Percentiles rank a stretch among this genome's conserved stretches.
phyloP scores from a whole-genome alignment of 805 yeast genomes.

The Yamadazyma scolyti region DNA sequence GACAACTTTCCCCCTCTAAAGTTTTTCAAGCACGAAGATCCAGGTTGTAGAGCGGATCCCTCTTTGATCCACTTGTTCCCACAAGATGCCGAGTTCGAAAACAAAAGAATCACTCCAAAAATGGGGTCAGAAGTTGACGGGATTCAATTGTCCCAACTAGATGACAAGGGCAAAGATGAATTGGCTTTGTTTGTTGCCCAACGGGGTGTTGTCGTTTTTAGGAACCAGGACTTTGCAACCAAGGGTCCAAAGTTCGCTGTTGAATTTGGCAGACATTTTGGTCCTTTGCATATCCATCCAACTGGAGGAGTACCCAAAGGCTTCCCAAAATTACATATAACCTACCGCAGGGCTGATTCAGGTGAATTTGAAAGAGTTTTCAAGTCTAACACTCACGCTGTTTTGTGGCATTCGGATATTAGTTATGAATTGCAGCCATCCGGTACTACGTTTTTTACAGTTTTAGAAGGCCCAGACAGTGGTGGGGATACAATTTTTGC shows the following conservation, averaged over 20 bases:
- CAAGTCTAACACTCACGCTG: constrained; percentile 23
- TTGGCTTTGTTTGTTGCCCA: constrained; percentile 29
- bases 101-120: constrained; percentile 26
- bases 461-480: constrained; percentile 32
- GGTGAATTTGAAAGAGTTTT: constrained; percentile 26
- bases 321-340: constrained; percentile 32
- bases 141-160: constrained; percentile 25
- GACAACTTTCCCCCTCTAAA: constrained; percentile 25
- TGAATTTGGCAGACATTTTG: constrained; percentile 15
- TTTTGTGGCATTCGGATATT: constrained; percentile 37
- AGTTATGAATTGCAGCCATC: constrained; percentile 35
- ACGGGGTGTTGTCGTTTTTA: constrained; percentile 31
- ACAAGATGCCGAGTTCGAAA: constrained; percentile 6
- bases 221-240: constrained; percentile 27
- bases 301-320: constrained; percentile 21
- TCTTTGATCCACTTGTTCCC: constrained; percentile 19
- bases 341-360: constrained; percentile 28
- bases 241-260: constrained; percentile 44
- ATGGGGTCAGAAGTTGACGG: constrained; percentile 28
- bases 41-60: constrained; percentile 23
- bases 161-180: constrained; percentile 26
- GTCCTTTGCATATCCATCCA: constrained; percentile 20
- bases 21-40: constrained; percentile 24
- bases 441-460: constrained; percentile 31
- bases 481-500: constrained; percentile 39